Percentiles rank a stretch among this genome's conserved stretches.
phyloP scores from a whole-genome alignment of 1,284 basidiomycete species.

The Neolentinus lepideus region DNA sequence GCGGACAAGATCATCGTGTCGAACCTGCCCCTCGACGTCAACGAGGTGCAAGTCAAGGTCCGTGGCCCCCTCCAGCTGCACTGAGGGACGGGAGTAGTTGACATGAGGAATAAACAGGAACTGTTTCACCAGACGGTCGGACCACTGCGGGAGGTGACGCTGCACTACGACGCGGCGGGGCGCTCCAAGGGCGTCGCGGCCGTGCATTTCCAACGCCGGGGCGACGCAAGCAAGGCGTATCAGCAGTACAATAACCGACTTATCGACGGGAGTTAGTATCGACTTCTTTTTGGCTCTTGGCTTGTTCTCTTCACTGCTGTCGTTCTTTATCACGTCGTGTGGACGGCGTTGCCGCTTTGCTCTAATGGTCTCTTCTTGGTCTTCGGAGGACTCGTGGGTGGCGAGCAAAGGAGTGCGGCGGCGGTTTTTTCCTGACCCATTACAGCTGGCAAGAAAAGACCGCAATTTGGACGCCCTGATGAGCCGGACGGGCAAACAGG shows the following conservation, averaged over 20 bases:
- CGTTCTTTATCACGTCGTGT: too few relatives aligned
- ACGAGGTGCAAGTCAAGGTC: constrained; percentile 90
- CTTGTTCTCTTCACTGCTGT: constrained; percentile 20
- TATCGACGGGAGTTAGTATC: constrained; percentile 99
- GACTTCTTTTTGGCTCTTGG: constrained; percentile 32
- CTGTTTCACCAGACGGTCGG: constrained; percentile 91
- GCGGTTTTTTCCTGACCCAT: too few relatives aligned
- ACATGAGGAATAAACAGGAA: constrained; percentile 51
- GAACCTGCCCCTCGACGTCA: constrained; percentile 93
- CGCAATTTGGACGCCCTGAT: too few relatives aligned
- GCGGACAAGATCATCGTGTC: constrained; percentile 95
- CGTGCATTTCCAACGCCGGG: constrained; percentile 81
- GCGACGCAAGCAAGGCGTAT: constrained; percentile 90
- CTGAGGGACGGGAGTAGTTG: too few relatives aligned
- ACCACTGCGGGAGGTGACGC: constrained; percentile 74
- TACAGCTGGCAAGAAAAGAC: too few relatives aligned
- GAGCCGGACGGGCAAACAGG: constrained; percentile 5
- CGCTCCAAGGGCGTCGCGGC: constrained; percentile 88
- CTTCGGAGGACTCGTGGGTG: too few relatives aligned
- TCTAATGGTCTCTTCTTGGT: too few relatives aligned
- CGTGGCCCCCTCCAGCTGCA: too few relatives aligned
- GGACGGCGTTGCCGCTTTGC: neutral
- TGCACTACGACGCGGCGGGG: constrained; percentile 83
- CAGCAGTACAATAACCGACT: constrained; percentile 96
- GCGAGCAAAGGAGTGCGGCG: too few relatives aligned